A percentile compares a stretch with the other conserved stretches of the same genome.
Conservation (phyloP, 83 land plant genomes). For the Isoetes engelmannii region DNA sequence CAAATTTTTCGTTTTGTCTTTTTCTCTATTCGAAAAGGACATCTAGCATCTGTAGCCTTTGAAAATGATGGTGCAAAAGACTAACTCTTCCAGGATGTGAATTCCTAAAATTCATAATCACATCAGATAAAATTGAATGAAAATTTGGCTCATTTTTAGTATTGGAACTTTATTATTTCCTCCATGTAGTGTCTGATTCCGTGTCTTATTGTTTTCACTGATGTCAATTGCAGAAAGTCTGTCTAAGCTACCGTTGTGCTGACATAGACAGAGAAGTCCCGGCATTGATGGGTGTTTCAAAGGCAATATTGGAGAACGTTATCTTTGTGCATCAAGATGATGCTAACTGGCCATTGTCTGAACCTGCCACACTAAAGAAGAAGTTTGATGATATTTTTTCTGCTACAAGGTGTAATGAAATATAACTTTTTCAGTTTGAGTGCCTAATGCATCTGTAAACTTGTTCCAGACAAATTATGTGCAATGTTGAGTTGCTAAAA, state of each 20-base stretch:
- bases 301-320: slow-evolving; percentile 95
- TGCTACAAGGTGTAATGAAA: slow-evolving; percentile 82
- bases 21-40: too few relatives aligned
- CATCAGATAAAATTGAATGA: too few relatives aligned
- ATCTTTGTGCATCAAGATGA: slow-evolving; percentile 99
- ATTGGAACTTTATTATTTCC: too few relatives aligned
- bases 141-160: too few relatives aligned
- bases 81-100: too few relatives aligned
- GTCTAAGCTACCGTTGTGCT: slow-evolving; percentile 96
- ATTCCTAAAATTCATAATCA: too few relatives aligned
- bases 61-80: too few relatives aligned
- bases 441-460: too few relatives aligned
- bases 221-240: slow-evolving; percentile 70
- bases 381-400: slow-evolving; percentile 99
- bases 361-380: slow-evolving; percentile 78
- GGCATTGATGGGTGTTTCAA: slow-evolving; percentile 96
- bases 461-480: too few relatives aligned
- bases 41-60: too few relatives aligned
- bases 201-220: not conserved
- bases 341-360: slow-evolving; percentile 96
- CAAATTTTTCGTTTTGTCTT: not conserved
- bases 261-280: slow-evolving; percentile 98
- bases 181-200: too few relatives aligned
- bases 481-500: too few relatives aligned
- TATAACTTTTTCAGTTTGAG: not conserved